These are phyloP conservation scores for Cercospora sesami DNA, from an alignment of 2,329 filamentous ascomycete species.

Conservation along the genomic window DNA sequence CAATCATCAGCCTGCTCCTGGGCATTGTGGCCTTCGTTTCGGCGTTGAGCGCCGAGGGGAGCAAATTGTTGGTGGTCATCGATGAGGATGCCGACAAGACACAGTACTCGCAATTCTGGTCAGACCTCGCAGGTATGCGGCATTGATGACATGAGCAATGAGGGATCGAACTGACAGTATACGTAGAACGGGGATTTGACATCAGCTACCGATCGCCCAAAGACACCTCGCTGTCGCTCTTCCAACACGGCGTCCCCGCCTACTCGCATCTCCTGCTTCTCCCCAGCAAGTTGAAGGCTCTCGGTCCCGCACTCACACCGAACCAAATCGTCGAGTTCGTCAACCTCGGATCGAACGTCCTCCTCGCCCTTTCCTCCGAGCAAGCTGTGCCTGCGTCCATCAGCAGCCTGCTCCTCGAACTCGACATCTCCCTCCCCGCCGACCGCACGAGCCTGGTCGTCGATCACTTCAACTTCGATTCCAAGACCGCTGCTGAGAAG, in stretches of 20 bases:
- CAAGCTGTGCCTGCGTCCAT: slow-evolving; percentile 70
- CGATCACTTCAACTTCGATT: slow-evolving; percentile 95
- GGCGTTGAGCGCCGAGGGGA: slow-evolving; percentile 76
- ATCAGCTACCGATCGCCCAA: slow-evolving; percentile 82
- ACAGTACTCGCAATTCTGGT: slow-evolving; percentile 78
- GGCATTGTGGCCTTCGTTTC: slow-evolving; percentile 66
- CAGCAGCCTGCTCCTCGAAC: slow-evolving; percentile 76
- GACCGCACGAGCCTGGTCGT: slow-evolving; percentile 84
- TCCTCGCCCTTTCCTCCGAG: slow-evolving; percentile 77
- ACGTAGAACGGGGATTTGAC: slow-evolving; percentile 75
- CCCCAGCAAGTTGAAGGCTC: slow-evolving; percentile 86
- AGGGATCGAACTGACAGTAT: neutral
- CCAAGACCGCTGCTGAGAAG: slow-evolving; percentile 69
- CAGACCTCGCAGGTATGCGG: slow-evolving; percentile 65
- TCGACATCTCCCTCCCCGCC: slow-evolving; percentile 82
- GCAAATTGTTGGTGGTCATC: slow-evolving; percentile 78
- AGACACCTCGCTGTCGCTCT: slow-evolving; percentile 72
- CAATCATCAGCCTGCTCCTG: slow-evolving; percentile 55
- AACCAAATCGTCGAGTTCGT: slow-evolving; percentile 86
- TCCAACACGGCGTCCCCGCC: slow-evolving; percentile 79
- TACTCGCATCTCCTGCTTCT: slow-evolving; percentile 92
- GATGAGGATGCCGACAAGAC: slow-evolving; percentile 80
- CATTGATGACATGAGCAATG: slow-evolving; percentile 4
- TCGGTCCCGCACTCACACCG: slow-evolving; percentile 84
- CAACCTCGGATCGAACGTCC: slow-evolving; percentile 86